Base-by-base conservation (phyloP, 106 monocot species). In the Allium sativum region DNA sequence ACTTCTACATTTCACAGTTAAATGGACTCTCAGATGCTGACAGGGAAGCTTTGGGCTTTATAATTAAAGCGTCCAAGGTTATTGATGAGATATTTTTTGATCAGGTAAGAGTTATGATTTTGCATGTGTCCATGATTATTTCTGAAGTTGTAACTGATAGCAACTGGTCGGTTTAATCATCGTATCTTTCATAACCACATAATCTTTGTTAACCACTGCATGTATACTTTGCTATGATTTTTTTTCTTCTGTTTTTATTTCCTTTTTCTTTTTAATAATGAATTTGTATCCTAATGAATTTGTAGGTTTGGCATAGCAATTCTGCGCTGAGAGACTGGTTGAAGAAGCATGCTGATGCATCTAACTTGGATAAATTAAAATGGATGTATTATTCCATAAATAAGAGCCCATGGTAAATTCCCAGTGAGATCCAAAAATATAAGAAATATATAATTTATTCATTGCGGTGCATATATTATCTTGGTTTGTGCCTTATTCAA, bases 351-450 rank as follows among this genome's bases (percentile, higher is more conserved):
- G 75, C 79, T 42, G 65, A 67, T 69, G 52, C 70, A 56, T 84
- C 96, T 47, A 59, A 60, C 47, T 59, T 96, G 60, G 77, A 84
- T 79, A 61, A 52, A 48, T 70, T 91, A 63, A 96, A 96, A 55
- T 96, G 90, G 90, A 75, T 73, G 77, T 91, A 91, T 68, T 96
- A 84, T 61, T 79, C 76, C 31, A 91, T 96, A 58, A 96, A 96
- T 67, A 96, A 96, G 66, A 73, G 90, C 64, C 96, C 96, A 59
- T 96, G 96, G 96, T 96, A 91, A 68, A 58, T 45, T 65, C 56
- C 43, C 7, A 14, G 18, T 10, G 45, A 62, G 12, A 12, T 62
- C 9, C 9, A 44, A 6, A 60, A 17, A 6, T 47, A 62, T 62
- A 50, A 50, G 6, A 50, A 12, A 50, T 15, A 3, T 3, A 50